Conservation (phyloP, 2,329 filamentous ascomycete genomes). For the Fusarium pseudoanthophilum region DNA sequence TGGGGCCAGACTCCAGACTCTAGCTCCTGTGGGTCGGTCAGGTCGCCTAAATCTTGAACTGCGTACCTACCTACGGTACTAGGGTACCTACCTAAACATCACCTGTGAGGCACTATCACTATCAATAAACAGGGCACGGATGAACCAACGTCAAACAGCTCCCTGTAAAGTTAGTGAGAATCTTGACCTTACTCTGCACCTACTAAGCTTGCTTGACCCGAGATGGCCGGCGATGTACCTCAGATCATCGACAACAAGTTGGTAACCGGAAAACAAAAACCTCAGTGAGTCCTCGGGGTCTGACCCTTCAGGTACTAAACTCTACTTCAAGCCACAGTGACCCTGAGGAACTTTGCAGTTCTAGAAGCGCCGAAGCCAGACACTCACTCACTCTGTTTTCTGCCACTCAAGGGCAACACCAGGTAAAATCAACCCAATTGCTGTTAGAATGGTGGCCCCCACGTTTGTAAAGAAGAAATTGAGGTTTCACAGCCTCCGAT, state of each 20-base stretch:
- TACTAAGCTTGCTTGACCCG: not conserved
- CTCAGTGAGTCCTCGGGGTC: not conserved
- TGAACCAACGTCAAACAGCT: slow-evolving; percentile 26
- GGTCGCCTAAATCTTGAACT: not conserved
- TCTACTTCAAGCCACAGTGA: slow-evolving; percentile 35
- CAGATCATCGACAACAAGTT: not conserved
- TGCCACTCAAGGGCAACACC: slow-evolving; percentile 8
- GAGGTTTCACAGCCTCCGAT: slow-evolving; percentile 2
- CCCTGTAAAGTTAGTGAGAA: slow-evolving; percentile 18
- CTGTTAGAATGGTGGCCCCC: slow-evolving; percentile 3
- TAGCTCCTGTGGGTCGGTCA: slow-evolving; percentile 39
- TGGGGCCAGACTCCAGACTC: not conserved
- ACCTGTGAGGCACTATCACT: slow-evolving; percentile 1
- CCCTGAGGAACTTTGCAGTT: slow-evolving; percentile 23
- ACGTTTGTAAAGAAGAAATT: slow-evolving; percentile 10
- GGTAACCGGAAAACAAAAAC: not conserved
- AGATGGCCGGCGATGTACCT: slow-evolving; percentile 1
- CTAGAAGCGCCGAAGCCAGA: slow-evolving; percentile 31
- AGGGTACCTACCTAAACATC: not conserved
- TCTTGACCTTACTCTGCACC: not conserved
- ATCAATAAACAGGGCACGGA: slow-evolving; percentile 21
- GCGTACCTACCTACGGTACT: too few species aligned
- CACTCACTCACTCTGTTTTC: not conserved
- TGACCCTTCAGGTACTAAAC: slow-evolving; percentile 33
- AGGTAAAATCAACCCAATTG: not conserved